phyloP scores from a whole-genome alignment of 768 basidiomycete species.

The Termitomyces sp. region DNA sequence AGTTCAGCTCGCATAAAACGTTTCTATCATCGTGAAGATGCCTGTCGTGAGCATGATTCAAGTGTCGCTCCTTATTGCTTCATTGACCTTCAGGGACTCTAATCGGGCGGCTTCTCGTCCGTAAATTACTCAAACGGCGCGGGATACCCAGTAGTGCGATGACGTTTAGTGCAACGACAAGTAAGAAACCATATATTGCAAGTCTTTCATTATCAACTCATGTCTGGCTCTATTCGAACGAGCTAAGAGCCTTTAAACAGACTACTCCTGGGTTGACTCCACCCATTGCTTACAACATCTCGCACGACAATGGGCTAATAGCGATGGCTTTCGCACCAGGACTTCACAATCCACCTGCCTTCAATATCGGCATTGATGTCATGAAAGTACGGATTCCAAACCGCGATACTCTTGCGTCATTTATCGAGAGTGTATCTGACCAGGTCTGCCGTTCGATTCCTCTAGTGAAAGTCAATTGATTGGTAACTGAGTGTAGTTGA shows the following conservation, averaged over 20 bases:
- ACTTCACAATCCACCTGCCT: slow-evolving; percentile 40
- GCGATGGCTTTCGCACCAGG: slow-evolving; percentile 59
- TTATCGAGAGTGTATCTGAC: slow-evolving; percentile 59
- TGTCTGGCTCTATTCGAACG: neutral
- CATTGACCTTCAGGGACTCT: slow-evolving; percentile 52
- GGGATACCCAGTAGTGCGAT: slow-evolving; percentile 45
- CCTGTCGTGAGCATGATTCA: slow-evolving; percentile 50
- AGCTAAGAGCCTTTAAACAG: slow-evolving; percentile 22
- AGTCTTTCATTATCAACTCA: slow-evolving; percentile 20
- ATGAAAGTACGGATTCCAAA: slow-evolving; percentile 71
- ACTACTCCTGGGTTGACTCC: slow-evolving; percentile 37
- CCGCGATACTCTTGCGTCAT: slow-evolving; percentile 49
- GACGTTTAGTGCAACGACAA: slow-evolving; percentile 48
- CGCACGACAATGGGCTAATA: slow-evolving; percentile 73
- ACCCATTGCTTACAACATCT: slow-evolving; percentile 74
- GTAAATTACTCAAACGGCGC: slow-evolving; percentile 54
- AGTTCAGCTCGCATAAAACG: slow-evolving; percentile 52
- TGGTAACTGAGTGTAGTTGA: slow-evolving; percentile 28
- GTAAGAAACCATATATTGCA: slow-evolving; percentile 77
- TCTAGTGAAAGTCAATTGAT: neutral
- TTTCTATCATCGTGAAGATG: slow-evolving; percentile 70
- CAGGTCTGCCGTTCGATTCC: slow-evolving; percentile 38
- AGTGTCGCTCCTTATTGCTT: neutral
- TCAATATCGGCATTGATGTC: slow-evolving; percentile 71
- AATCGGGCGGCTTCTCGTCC: slow-evolving; percentile 69